Base-by-base conservation (phyloP, 208 protist species). In the Acanthamoeba lenticulata region DNA sequence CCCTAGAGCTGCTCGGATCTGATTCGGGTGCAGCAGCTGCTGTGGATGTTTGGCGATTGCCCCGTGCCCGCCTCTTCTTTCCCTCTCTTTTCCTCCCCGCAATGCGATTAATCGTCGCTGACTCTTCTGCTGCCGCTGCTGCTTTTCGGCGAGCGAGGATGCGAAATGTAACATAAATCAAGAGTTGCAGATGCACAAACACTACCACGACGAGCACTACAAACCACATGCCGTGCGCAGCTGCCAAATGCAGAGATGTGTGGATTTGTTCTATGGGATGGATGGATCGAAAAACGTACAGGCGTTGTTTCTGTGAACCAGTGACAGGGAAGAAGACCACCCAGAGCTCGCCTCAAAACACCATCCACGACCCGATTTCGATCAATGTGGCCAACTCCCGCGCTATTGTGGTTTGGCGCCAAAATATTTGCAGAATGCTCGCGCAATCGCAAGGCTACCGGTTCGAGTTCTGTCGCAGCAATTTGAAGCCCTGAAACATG, bases 141-240 rank as follows among this genome's bases (percentile, higher is more conserved):
- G 24, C 74, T 83, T 19, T 3, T 9, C 72, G 42, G 13, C 42
- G 34, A 2, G 74, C 74, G 40, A 83, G 40, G 27, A 83, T 83
- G 36, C 74, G 74, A 83, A 83, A 83, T 52, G 74, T 83, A 52
- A 83, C 42, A 40, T 52, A 83, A 52, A 83, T 83, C 42, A 83
- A 83, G 42, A 83, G 74, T n/a, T 83, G 74, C 1, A 83, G 74
- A 52, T 83, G 74, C 36, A 83, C 40, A 40, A 83, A 83, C 13
- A 44, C 74, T 40, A 52, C 40, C 38, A 83, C 34, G 24, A 83
- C 74, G 9, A 40, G n/a, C 32, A 74, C 15, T 32, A 74, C 38
- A 5, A 27, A 13, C 45, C 15, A 2, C 17, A 27, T 21, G 17
- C 29, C 21, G 0, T 6, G 13, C 55, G 55, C 55, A 27, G 11